These are phyloP conservation scores for Colletotrichum kahawae DNA, from an alignment of 2,329 filamentous ascomycete genomes.

Conservation along the genomic window DNA sequence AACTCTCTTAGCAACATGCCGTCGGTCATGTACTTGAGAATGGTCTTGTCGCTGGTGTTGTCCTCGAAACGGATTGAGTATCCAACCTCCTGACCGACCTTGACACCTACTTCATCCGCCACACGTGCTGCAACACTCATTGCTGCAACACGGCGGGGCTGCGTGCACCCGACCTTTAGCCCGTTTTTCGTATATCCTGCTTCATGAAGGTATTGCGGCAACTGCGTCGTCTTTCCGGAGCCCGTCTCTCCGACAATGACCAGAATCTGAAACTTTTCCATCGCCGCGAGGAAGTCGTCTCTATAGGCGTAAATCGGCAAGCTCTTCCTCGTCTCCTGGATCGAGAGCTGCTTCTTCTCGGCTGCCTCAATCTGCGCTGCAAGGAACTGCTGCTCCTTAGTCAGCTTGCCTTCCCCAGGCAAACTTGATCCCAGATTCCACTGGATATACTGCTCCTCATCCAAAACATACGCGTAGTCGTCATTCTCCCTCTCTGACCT, in stretches of 20 bases:
- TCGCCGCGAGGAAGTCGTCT: conserved; percentile 83
- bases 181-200: conserved; percentile 86
- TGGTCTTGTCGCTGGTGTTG: conserved; percentile 86
- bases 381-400: conserved; percentile 78
- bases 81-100: conserved; percentile 89
- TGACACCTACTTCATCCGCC: conserved; percentile 89
- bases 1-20: conserved; percentile 93
- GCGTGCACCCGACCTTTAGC: conserved; percentile 89
- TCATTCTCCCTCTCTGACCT: conserved; percentile 77
- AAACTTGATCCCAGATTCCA: conserved; percentile 79
- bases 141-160: conserved; percentile 92
- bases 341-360: conserved; percentile 84
- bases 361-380: conserved; percentile 85
- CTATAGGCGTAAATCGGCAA: conserved; percentile 90
- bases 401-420: conserved; percentile 75
- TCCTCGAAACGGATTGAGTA: conserved; percentile 97
- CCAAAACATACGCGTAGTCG: conserved; percentile 92
- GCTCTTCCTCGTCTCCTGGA: conserved; percentile 89
- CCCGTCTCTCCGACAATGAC: conserved; percentile 96
- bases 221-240: conserved; percentile 92
- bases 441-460: conserved; percentile 85
- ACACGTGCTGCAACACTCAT: conserved; percentile 98
- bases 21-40: conserved; percentile 96
- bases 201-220: conserved; percentile 93
- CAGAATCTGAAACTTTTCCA: conserved; percentile 84